Percentiles rank a stretch among this genome's conserved stretches.
Evolutionary conservation across 495 filamentous ascomycete genomes (phyloP).

Genomic region (Penicillium egyptiacum): DNA sequence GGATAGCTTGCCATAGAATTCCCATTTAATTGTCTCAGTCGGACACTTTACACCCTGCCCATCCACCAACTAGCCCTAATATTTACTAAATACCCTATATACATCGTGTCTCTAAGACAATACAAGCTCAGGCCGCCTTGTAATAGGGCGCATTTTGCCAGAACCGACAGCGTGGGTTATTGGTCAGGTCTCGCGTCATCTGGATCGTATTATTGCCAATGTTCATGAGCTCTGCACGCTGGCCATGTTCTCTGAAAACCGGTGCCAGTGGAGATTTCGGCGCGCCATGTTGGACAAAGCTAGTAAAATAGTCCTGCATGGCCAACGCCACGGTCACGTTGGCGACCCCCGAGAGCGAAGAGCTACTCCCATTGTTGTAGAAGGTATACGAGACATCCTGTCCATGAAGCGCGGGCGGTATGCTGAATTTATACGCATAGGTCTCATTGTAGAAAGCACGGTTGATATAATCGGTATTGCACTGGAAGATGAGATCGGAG

Average conservation of each 20-base stretch:
- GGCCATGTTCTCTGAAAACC: constrained; percentile 43
- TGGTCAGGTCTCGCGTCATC: constrained; percentile 42
- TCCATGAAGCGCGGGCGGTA: constrained; percentile 57
- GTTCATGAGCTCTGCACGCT: constrained; percentile 37
- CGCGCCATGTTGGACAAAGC: constrained; percentile 50
- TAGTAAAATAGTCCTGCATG: constrained; percentile 61
- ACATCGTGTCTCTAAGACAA: neutral
- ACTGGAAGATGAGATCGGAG: constrained; percentile 56
- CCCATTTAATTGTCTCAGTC: neutral
- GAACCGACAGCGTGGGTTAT: constrained; percentile 45
- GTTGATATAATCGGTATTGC: constrained; percentile 57
- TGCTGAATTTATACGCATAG: constrained; percentile 60
- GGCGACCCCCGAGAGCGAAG: neutral
- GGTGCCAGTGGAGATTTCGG: constrained; percentile 45
- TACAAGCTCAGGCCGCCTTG: neutral
- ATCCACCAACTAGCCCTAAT: neutral
- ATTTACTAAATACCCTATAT: neutral
- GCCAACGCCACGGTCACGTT: constrained; percentile 45
- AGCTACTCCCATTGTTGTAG: constrained; percentile 45
- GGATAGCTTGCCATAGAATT: neutral
- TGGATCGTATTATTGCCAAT: constrained; percentile 44
- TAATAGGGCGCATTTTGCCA: constrained; percentile 33
- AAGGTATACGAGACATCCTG: constrained; percentile 61
- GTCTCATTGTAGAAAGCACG: constrained; percentile 53
- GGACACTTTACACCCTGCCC: neutral